A percentile compares a stretch with the other conserved stretches of the same genome.
These are phyloP conservation scores for Colletotrichum magnum DNA, from an alignment of 2,329 filamentous ascomycete species.

Conservation along the genomic window DNA sequence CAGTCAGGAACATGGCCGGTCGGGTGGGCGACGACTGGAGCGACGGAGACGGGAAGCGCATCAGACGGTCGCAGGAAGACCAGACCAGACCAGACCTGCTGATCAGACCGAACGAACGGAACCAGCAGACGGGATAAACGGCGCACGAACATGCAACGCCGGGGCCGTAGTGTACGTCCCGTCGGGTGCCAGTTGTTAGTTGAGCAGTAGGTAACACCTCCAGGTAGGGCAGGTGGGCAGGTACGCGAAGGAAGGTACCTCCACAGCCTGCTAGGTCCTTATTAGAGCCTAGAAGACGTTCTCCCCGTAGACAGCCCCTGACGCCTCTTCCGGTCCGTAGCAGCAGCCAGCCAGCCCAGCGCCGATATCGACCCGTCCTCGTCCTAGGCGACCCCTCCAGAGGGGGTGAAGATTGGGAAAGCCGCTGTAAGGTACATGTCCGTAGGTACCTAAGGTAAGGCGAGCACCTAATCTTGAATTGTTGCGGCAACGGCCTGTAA, in stretches of 20 bases:
- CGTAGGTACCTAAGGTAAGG: too few relatives aligned
- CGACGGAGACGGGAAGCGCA: not conserved
- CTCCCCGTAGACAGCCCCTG: conserved; percentile 16
- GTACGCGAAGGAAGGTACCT: too few relatives aligned
- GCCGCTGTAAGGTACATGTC: not conserved
- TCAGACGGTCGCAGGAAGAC: not conserved
- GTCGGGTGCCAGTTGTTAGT: not conserved
- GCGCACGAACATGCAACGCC: conserved; percentile 27
- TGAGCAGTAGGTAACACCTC: too few relatives aligned
- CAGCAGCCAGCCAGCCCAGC: conserved; percentile 7
- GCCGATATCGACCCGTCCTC: not conserved
- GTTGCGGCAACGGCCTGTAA: conserved; percentile 38
- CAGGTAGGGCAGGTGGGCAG: too few relatives aligned
- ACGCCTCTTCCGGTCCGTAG: conserved; percentile 27
- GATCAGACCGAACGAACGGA: conserved; percentile 2
- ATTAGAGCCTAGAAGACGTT: not conserved
- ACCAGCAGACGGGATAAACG: conserved; percentile 20
- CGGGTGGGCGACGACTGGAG: conserved; percentile 32
- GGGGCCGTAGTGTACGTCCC: not conserved
- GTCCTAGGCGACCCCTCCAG: not conserved
- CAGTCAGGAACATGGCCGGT: conserved; percentile 36
- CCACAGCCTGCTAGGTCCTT: too few relatives aligned
- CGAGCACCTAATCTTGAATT: conserved; percentile 5
- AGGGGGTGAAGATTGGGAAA: conserved; percentile 16
- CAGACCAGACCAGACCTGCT: conserved; percentile 8